phyloP scores from a whole-genome alignment of 352 stramenopile species.

The Phytophthora pseudosyringae region DNA sequence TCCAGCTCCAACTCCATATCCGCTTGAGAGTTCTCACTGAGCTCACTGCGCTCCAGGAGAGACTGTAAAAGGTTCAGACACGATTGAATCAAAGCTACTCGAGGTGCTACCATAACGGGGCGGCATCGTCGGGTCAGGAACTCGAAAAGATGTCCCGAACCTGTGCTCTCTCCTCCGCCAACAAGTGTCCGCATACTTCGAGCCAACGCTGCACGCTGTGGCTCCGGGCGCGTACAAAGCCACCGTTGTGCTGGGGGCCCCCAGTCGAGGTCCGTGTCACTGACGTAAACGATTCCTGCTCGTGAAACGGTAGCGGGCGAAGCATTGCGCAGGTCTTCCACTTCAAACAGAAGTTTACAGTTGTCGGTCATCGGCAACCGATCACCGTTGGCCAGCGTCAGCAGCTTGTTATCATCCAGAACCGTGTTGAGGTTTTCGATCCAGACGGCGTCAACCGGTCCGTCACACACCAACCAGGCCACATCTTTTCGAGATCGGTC shows the following conservation, averaged over 20 bases:
- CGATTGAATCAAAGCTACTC: slow-evolving; percentile 83
- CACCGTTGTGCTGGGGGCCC: slow-evolving; percentile 71
- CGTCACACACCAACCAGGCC: slow-evolving; percentile 94
- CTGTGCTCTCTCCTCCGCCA: slow-evolving; percentile 24
- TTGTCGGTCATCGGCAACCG: slow-evolving; percentile 91
- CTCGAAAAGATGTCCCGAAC: slow-evolving; percentile 67
- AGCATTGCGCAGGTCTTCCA: slow-evolving; percentile 92
- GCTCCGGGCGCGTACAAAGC: slow-evolving; percentile 56
- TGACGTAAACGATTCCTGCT: slow-evolving; percentile 93
- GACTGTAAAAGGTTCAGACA: slow-evolving; percentile 70
- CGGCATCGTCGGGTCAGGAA: slow-evolving; percentile 69
- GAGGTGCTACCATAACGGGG: slow-evolving; percentile 71
- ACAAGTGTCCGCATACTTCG: slow-evolving; percentile 63
- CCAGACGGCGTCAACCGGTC: slow-evolving; percentile 93
- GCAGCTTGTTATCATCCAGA: slow-evolving; percentile 94
- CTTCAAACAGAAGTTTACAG: slow-evolving; percentile 94
- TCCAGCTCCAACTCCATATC: slow-evolving; percentile 82
- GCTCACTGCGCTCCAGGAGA: slow-evolving; percentile 59
- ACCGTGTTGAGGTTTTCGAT: slow-evolving; percentile 97
- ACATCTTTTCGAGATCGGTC: slow-evolving; percentile 81
- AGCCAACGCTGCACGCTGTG: slow-evolving; percentile 52
- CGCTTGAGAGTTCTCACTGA: slow-evolving; percentile 48
- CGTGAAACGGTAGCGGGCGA: slow-evolving; percentile 92
- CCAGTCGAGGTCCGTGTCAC: slow-evolving; percentile 80
- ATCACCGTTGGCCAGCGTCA: slow-evolving; percentile 94